phyloP scores from a whole-genome alignment of 306 rosid genomes.

The Senna tora region DNA sequence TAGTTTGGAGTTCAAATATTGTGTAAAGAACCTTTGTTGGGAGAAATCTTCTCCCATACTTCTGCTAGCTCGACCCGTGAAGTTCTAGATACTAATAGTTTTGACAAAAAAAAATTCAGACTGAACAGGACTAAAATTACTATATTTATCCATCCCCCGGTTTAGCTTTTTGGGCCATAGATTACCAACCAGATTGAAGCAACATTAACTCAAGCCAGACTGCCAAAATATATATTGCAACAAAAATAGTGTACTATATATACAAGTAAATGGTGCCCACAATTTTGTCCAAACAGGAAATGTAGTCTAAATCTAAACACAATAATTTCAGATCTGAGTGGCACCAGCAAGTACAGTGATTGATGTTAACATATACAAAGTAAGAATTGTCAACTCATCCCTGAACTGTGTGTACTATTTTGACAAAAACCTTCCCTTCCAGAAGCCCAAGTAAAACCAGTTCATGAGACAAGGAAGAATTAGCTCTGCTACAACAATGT shows the following conservation, averaged over 20 bases:
- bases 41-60: too few species aligned
- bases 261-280: constrained; percentile 59
- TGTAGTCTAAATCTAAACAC: constrained; percentile 40
- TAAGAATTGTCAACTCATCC: constrained; percentile 51
- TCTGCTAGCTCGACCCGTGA: too few species aligned
- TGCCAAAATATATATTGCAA: constrained; percentile 43
- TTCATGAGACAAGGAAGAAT: constrained; percentile 47
- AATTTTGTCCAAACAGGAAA: constrained; percentile 33
- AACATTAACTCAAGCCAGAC: constrained; percentile 40
- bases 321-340: constrained; percentile 33
- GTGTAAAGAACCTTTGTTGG: too few species aligned
- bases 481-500: constrained; percentile 35
- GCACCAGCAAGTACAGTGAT: constrained; percentile 53
- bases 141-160: not conserved
- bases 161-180: not conserved
- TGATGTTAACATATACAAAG: constrained; percentile 60
- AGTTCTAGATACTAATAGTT: too few species aligned
- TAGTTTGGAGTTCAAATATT: too few species aligned
- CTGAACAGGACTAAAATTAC: not conserved
- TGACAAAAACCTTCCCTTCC: constrained; percentile 29
- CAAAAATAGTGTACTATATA: constrained; percentile 45
- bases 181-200: not conserved
- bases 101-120: too few species aligned
- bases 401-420: constrained; percentile 39
- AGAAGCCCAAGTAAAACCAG: constrained; percentile 25